Evolutionary conservation across 1,284 basidiomycete species (phyloP).

Genomic region (Puccinia horiana): DNA sequence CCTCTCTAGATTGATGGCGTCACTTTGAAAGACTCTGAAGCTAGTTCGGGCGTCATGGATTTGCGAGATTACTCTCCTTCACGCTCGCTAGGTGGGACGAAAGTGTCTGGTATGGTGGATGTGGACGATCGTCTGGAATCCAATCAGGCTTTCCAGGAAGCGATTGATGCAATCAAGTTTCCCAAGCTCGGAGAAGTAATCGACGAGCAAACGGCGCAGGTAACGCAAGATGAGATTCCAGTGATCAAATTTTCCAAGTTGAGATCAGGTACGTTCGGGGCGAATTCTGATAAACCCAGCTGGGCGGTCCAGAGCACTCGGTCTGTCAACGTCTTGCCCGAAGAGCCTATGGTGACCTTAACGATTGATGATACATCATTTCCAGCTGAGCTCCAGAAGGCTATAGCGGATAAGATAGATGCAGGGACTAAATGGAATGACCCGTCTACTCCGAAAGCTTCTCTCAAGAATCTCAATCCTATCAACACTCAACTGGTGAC

Average conservation of each 20-base stretch:
- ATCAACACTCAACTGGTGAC: neutral
- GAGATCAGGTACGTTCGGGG: neutral
- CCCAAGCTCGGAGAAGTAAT: neutral
- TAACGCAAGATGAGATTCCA: neutral
- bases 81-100: neutral
- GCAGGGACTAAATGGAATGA: neutral
- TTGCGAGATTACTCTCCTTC: neutral
- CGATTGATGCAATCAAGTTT: neutral
- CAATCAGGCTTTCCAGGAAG: neutral
- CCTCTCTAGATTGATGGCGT: neutral
- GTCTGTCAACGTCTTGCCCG: neutral
- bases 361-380: neutral
- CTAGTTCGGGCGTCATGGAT: neutral
- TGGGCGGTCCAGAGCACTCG: neutral
- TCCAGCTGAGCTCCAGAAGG: neutral
- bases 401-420: neutral
- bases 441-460: neutral
- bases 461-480: neutral
- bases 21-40: neutral
- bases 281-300: neutral
- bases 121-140: neutral
- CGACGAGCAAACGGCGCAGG: neutral
- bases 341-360: neutral
- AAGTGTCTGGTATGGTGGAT: neutral
- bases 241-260: neutral